Base-by-base conservation (phyloP, 148 eudicot species). In the Fallopia convolvulus region DNA sequence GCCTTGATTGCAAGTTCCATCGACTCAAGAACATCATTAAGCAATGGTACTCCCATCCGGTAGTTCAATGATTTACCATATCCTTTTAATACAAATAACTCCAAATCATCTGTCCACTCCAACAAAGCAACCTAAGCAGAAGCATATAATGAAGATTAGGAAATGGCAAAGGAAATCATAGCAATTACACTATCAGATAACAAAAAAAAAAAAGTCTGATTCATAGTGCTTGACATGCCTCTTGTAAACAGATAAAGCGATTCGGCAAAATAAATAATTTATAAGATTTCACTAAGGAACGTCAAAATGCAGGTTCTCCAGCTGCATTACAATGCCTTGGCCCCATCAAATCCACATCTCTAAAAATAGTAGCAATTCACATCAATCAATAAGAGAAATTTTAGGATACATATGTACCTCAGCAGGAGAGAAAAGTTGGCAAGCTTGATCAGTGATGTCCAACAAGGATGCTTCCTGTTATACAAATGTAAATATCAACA, bases 41-140 rank as follows among this genome's bases (percentile, higher is more conserved):
- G 90, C 88, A 96, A 85, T 78, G 99, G 98, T 55, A 91, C 84
- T 80, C 98, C 99, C 97, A 93, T 93, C 61, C 87, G 88, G 76
- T 96, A 96, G 83, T 96, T 93, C 75, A 96, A 76, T 20, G 98
- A 85, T 70, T 93, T 90, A 75, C 99, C 99, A 85, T 93, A 93
- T 76, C 98, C 99, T 83, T 93, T 93, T 71, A 96, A 78, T 56
- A 96, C 77, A 84, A 93, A 96, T 32, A 81, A 66, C 88, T 88
- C 93, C 83, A 96, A 77, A 83, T 96, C 99, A 88, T 96, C 99
- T n/a, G 94, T 84, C 98, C 98, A 96, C 85, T 93, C 99, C 86
- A 96, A 76, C 81, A 90, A 83, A 78, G 83, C 82, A 76, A 96
- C 79, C 99, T 96, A 80, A 14, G 77, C 36, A 75, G 26, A n/a